Evolutionary conservation across 164 flowering plant species (phyloP).

Genomic region (Tetrastigma voinierianum): DNA sequence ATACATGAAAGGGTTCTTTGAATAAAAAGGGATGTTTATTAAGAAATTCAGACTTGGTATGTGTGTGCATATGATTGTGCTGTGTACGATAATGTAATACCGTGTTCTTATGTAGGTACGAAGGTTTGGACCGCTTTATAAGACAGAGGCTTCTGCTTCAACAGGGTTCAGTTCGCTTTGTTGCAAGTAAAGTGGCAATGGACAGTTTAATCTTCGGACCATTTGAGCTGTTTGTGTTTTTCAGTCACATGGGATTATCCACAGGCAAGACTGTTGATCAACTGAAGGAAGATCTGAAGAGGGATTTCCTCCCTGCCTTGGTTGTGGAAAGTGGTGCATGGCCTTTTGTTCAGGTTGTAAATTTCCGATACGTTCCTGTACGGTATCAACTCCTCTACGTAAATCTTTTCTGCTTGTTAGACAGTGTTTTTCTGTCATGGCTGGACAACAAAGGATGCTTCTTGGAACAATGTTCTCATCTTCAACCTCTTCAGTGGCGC

Average conservation of each 20-base stretch:
- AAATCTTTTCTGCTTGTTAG: slow-evolving; percentile 83
- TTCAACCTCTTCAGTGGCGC: slow-evolving; percentile 29
- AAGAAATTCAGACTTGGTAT: no score
- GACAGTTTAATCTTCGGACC: slow-evolving; percentile 88
- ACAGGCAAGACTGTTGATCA: slow-evolving; percentile 60
- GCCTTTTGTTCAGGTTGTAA: slow-evolving; percentile 80
- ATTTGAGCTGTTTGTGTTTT: slow-evolving; percentile 66
- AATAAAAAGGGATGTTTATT: no score
- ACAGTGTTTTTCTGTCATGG: slow-evolving; percentile 83
- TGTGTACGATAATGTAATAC: no score
- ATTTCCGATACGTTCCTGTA: slow-evolving; percentile 83
- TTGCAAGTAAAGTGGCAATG: slow-evolving; percentile 72
- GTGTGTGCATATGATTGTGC: no score
- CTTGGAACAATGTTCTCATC: slow-evolving; percentile 45
- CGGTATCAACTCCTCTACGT: slow-evolving; percentile 87
- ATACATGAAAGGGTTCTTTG: no score
- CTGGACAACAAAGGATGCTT: slow-evolving; percentile 83
- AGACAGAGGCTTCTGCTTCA: slow-evolving; percentile 42
- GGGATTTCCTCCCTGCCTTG: slow-evolving; percentile 91
- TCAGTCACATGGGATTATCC: slow-evolving; percentile 84
- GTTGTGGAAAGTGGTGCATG: slow-evolving; percentile 75
- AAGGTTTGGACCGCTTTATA: slow-evolving; percentile 73
- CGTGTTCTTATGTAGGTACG: slow-evolving; percentile 53
- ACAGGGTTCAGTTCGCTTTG: slow-evolving; percentile 72
- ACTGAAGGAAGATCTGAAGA: slow-evolving; percentile 83